A percentile compares a stretch with the other conserved stretches of the same genome.
Conservation (phyloP, 2,329 filamentous ascomycete species). For the Fusarium buharicum region DNA sequence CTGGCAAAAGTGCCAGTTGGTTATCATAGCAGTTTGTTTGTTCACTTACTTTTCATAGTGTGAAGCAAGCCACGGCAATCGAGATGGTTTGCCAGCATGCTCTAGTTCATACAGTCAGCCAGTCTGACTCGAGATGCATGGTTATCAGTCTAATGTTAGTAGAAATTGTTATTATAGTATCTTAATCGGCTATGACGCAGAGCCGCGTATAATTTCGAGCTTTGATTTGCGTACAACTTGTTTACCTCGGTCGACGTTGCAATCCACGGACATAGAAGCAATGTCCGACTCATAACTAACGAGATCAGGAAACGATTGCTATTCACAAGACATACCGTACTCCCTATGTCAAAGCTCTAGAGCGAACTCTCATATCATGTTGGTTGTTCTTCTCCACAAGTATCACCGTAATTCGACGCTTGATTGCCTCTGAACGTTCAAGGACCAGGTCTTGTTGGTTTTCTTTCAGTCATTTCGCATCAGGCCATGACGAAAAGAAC, state of each 20-base stretch:
- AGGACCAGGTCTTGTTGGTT: constrained; percentile 1
- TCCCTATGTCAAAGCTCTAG: not conserved
- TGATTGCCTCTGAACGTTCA: not conserved
- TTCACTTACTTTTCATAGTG: no score
- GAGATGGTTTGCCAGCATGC: no score
- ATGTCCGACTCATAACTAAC: not conserved
- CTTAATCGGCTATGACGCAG: no score
- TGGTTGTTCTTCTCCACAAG: not conserved
- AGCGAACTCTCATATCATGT: not conserved
- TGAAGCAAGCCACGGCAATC: no score
- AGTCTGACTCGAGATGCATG: no score
- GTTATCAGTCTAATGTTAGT: no score
- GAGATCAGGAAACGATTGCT: not conserved
- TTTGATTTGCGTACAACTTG: not conserved
- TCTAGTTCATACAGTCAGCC: no score
- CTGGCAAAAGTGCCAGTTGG: no score
- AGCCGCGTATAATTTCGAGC: no score
- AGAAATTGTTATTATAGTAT: no score
- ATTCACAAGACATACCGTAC: not conserved
- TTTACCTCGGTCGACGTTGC: not conserved
- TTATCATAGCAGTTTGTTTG: no score
- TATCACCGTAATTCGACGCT: not conserved
- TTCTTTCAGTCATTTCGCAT: not conserved
- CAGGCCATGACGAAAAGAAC: constrained; percentile 1
- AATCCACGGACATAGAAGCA: not conserved